These are phyloP conservation scores for Termitomyces sp. DNA, from an alignment of 768 basidiomycete species.

Conservation along the genomic window DNA sequence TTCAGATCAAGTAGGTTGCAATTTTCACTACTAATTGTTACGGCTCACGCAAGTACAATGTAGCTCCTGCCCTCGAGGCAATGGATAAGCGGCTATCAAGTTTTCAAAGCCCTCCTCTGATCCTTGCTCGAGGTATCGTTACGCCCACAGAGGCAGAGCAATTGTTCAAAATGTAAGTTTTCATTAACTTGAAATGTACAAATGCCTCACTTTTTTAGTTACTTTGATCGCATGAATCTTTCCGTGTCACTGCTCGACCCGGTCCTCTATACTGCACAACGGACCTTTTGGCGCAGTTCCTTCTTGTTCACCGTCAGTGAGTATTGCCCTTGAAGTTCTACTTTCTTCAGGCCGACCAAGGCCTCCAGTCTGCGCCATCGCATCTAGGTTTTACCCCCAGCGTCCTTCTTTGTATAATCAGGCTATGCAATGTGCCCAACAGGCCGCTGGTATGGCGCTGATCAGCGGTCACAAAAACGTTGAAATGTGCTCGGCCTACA, in stretches of 20 bases:
- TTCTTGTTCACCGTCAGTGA: constrained; percentile 90
- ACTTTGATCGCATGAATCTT: constrained; percentile 73
- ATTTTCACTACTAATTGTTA: background rate
- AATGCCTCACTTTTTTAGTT: constrained; percentile 34
- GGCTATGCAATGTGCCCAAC: constrained; percentile 70
- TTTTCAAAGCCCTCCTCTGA: constrained; percentile 53
- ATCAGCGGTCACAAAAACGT: constrained; percentile 76
- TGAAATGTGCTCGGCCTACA: constrained; percentile 82
- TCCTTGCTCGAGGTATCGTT: constrained; percentile 59
- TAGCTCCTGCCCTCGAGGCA: constrained; percentile 37
- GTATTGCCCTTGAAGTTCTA: constrained; percentile 20
- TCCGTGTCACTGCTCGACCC: constrained; percentile 79
- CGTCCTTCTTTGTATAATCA: constrained; percentile 66
- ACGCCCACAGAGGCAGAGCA: constrained; percentile 61
- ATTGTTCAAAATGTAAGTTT: constrained; percentile 61
- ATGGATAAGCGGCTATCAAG: constrained; percentile 30
- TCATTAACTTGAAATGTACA: background rate
- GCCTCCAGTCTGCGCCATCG: constrained; percentile 75
- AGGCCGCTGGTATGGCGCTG: constrained; percentile 71
- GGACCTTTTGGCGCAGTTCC: constrained; percentile 76
- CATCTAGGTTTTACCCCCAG: constrained; percentile 73
- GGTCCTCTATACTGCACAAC: constrained; percentile 77
- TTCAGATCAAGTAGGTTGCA: constrained; percentile 44
- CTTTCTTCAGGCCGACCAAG: background rate
- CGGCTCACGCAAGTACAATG: background rate